Base-by-base conservation (phyloP, 306 rosid genomes). In the Vicia faba region DNA sequence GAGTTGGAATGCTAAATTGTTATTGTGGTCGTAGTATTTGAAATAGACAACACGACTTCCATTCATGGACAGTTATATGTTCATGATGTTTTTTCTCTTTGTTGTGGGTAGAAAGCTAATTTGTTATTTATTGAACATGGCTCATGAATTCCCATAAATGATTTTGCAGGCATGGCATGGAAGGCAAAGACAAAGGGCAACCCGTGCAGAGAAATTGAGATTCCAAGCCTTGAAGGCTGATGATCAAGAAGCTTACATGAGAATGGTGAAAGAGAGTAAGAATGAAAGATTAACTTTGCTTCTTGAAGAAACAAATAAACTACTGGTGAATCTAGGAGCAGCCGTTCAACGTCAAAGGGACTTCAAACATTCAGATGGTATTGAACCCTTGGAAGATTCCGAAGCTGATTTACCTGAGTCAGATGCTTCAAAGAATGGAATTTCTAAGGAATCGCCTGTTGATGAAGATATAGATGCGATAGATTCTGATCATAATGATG, bases 191-290 rank as follows among this genome's bases (percentile, higher is more conserved):
- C 99, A 95, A 68, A 91, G 97, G 54, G 99, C 97, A 28, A 86
- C 99, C 25, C 81, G 97, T 38, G 95, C 95, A 57, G 99, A 95
- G 85, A 95, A 95, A 81, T 77, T 90, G 86, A 95, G 99, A 77
- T 95, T 90, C 75, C 99, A 95, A 82, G 99, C 99, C 29, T 84
- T 95, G 80, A 95, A 86, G 83, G 81, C 99, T 45, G 99, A 95
- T 82, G 99, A 95, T 80, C 99, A 95, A 89, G 99, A 95, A 86
- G 99, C 97, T 39, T 95, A 95, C 83, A 90, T 95, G 97, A 90
- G 95, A 95, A 81, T 95, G 97, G 99, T 95, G 63, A 95, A 90
- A 79, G 99, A 95, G 82, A 95, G 99, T 76, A 95, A 95, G 83
- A 95, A 95, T 73, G 99, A 95, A 75, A 79, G 99, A 66, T 76